Evolutionary conservation across 371 early-diverging fungal genomes (phyloP), one percentile per base, ranked within the genome.

Genomic region (Parasitella parasitica): DNA sequence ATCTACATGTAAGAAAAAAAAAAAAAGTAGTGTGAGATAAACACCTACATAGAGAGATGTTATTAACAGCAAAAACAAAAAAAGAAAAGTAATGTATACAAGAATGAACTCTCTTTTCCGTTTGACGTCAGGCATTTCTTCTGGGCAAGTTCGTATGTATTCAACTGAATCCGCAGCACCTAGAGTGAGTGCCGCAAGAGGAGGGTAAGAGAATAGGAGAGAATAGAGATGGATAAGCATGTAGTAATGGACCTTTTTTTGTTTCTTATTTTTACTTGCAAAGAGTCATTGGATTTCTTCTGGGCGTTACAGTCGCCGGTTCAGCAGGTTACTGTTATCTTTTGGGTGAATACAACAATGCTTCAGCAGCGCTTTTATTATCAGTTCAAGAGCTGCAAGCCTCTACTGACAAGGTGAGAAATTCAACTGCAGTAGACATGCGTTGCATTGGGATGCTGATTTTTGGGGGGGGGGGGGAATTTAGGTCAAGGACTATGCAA

Each of bases 261-360:
- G n/a, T n/a, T n/a, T n/a, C n/a, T 8, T 4, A 22, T 2, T n/a
- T 16, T 9, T 43, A 11, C 30, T 59, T 22, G 18, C 38, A 87
- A n/a, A n/a, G 91, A 16, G 68, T 92, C 32, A 80, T 92, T 65
- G 93, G 93, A 12, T 91, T 93, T 66, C 71, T 93, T 38, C 70
- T 92, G n/a, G 93, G 93, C 18, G 84, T 88, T 16, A 86, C 90
- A 15, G 66, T 83, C 46, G 89, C 93, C 32, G 91, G 93, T 2
- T 84, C 86, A n/a, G 77, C 81, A 27, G 92, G 93, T 16, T 93
- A 91, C 62, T 89, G 87, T 63, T 90, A 91, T 60, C 77, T 93
- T 41, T 75, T 92, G 58, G 92, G 91, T 55, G 91, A 93, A 73
- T 93, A 93, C 68, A 89, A 90, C 54, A 79, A 76, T 46, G 89